Conservation (phyloP, 768 basidiomycete genomes). For the Boletus reticulatus region DNA sequence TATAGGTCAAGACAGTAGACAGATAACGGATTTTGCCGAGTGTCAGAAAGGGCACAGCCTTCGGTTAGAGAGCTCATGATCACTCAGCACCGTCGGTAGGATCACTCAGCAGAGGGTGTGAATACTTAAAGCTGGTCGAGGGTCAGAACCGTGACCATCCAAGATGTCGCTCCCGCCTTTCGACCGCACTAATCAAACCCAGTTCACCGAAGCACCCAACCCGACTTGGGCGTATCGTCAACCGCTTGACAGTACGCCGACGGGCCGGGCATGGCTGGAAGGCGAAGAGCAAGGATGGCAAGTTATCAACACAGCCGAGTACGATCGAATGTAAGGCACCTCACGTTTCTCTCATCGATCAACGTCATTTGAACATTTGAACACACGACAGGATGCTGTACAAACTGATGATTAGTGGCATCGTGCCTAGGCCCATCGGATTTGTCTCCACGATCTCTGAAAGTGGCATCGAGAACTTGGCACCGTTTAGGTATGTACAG, state of each 20-base stretch:
- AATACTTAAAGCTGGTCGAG: background rate
- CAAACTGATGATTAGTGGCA: conserved; percentile 35
- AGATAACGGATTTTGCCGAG: no score
- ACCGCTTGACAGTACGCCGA: conserved; percentile 24
- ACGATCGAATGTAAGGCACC: conserved; percentile 26
- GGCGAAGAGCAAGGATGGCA: conserved; percentile 38
- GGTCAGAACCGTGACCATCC: background rate
- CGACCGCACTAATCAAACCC: conserved; percentile 10
- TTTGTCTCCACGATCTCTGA: conserved; percentile 39
- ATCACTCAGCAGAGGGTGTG: background rate
- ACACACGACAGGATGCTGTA: conserved; percentile 26
- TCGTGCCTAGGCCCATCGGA: conserved; percentile 46
- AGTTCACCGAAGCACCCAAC: conserved; percentile 32
- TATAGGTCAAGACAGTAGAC: no score
- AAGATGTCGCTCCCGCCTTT: conserved; percentile 32
- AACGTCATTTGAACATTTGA: background rate
- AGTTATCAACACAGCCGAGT: conserved; percentile 27
- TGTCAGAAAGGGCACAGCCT: no score
- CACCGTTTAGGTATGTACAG: conserved; percentile 37
- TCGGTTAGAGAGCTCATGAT: no score
- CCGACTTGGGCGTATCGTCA: conserved; percentile 34
- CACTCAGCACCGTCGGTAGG: background rate
- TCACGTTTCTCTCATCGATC: background rate
- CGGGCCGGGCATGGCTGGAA: conserved; percentile 33
- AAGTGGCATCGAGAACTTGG: conserved; percentile 39